Evolutionary conservation across 352 stramenopile genomes (phyloP).

Genomic region (Peronospora farinosa): DNA sequence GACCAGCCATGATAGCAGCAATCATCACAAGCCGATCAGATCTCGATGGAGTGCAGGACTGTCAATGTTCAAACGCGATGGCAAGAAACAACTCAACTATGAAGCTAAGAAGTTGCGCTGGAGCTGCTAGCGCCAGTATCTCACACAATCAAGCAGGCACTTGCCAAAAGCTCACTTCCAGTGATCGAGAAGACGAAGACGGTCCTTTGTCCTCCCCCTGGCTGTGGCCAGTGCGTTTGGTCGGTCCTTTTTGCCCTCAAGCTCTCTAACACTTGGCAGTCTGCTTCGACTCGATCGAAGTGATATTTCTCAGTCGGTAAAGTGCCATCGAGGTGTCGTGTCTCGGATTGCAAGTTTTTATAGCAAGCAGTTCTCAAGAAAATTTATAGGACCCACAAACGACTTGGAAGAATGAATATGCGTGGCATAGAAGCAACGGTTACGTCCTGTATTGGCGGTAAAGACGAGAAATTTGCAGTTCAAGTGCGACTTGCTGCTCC

Average conservation of each 20-base stretch:
- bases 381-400: too few species aligned
- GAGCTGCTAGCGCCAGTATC: slow-evolving; percentile 10
- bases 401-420: slow-evolving; percentile 34
- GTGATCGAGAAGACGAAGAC: slow-evolving; percentile 5
- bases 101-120: too few species aligned
- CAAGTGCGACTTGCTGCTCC: slow-evolving; percentile 41
- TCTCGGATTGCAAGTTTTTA: too few species aligned
- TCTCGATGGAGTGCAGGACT: not conserved
- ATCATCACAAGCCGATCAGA: slow-evolving; percentile 12
- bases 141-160: slow-evolving; percentile 18
- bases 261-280: slow-evolving; percentile 12
- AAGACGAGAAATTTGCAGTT: slow-evolving; percentile 72
- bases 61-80: not conserved
- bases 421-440: slow-evolving; percentile 57
- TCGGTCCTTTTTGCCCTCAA: slow-evolving; percentile 7
- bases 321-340: slow-evolving; percentile 5
- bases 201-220: slow-evolving; percentile 3
- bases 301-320: slow-evolving; percentile 20
- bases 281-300: slow-evolving; percentile 5
- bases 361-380: too few species aligned
- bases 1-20: too few species aligned
- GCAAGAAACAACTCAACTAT: too few species aligned
- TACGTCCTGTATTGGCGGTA: slow-evolving; percentile 76
- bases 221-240: slow-evolving; percentile 21
- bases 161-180: slow-evolving; percentile 9